A percentile compares a stretch with the other conserved stretches of the same genome.
Conservation (phyloP, 1,284 basidiomycete species). For the Austroboletus niveus region DNA sequence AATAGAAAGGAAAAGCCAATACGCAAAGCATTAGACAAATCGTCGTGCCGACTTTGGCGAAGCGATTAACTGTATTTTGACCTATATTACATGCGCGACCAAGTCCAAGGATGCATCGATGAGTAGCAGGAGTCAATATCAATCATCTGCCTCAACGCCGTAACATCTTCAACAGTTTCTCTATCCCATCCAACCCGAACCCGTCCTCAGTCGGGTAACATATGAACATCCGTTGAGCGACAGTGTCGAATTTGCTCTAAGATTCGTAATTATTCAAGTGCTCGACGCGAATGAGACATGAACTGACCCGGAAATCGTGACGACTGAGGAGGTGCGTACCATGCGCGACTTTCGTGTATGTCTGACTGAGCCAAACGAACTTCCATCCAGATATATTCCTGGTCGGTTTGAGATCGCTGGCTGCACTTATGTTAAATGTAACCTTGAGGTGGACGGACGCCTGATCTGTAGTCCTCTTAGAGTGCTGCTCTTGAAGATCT, state of each 20-base stretch:
- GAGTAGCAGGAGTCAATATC: too few species aligned
- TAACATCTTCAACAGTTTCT: constrained; percentile 36
- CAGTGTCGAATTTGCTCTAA: constrained; percentile 43
- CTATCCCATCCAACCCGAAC: constrained; percentile 41
- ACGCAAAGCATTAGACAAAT: constrained; percentile 44
- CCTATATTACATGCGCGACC: not conserved
- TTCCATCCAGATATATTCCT: constrained; percentile 45
- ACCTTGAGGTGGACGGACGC: constrained; percentile 23
- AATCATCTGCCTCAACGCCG: constrained; percentile 22
- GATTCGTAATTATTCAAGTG: not conserved
- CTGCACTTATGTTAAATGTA: constrained; percentile 45
- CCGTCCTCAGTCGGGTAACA: constrained; percentile 42
- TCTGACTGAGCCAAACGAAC: constrained; percentile 38
- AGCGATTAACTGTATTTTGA: constrained; percentile 10
- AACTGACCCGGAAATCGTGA: constrained; percentile 41
- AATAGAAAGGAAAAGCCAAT: constrained; percentile 43
- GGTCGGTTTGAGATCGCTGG: constrained; percentile 35
- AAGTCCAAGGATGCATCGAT: not conserved
- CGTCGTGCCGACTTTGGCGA: constrained; percentile 27
- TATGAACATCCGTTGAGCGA: constrained; percentile 41
- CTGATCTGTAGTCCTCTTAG: not conserved
- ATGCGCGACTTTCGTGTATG: constrained; percentile 38
- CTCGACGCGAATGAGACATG: not conserved
- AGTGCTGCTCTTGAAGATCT: constrained; percentile 27
- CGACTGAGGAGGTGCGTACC: constrained; percentile 37